Evolutionary conservation across 2,329 filamentous ascomycete genomes (phyloP).

Genomic region (Xylariomycetidae sp.): DNA sequence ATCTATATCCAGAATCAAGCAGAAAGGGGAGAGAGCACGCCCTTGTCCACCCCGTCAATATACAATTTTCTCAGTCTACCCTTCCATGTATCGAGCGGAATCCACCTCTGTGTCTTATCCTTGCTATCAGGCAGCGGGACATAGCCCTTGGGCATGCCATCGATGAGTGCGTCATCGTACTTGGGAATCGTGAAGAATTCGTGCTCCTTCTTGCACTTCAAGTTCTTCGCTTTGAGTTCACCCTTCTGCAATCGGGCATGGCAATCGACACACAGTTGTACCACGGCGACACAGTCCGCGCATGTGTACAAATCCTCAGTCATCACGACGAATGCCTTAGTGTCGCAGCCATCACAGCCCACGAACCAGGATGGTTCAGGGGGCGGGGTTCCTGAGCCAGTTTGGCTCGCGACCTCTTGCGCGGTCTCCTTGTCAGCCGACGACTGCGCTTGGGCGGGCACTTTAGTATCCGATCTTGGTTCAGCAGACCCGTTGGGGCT

Average conservation of each 20-base stretch:
- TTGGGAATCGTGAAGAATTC: constrained; percentile 17
- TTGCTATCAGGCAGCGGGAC: constrained; percentile 17
- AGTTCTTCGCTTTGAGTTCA: constrained; percentile 12
- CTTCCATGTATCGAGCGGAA: constrained; percentile 24
- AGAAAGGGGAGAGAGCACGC: too few species aligned
- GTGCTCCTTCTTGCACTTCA: constrained; percentile 20
- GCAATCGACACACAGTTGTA: constrained; percentile 18
- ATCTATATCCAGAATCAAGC: too few species aligned
- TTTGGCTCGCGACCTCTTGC: not conserved
- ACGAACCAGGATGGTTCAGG: constrained; percentile 18
- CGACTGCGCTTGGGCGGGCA: not conserved
- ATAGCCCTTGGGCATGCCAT: constrained; percentile 16
- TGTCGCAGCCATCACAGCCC: constrained; percentile 21
- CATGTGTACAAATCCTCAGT: constrained; percentile 21
- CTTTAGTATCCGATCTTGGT: too few species aligned
- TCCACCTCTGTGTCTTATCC: constrained; percentile 18
- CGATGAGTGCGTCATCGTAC: constrained; percentile 16
- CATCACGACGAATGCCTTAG: constrained; percentile 18
- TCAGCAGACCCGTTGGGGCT: too few species aligned
- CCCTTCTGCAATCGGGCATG: constrained; percentile 14
- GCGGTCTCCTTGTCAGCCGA: not conserved
- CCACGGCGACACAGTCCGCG: constrained; percentile 20
- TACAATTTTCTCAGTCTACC: constrained; percentile 16
- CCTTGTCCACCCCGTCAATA: too few species aligned
- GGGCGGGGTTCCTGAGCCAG: constrained; percentile 4